These are phyloP conservation scores for Manihot esculenta DNA, from an alignment of 441 rosid species.

Conservation along the genomic window DNA sequence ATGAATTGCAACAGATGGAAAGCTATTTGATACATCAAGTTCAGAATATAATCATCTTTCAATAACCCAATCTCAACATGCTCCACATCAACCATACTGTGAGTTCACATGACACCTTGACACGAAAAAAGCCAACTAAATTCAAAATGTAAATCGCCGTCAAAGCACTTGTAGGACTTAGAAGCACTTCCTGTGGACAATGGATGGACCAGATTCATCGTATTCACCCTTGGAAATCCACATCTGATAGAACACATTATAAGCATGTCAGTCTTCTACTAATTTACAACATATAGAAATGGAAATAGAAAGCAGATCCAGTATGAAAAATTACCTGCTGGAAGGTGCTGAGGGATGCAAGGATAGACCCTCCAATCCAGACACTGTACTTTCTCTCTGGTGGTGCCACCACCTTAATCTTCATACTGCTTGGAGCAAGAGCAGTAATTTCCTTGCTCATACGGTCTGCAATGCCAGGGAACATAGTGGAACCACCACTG, in stretches of 20 bases:
- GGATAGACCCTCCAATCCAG: constrained; percentile 87
- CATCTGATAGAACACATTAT: constrained; percentile 39
- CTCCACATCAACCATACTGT: constrained; percentile 32
- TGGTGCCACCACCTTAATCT: constrained; percentile 81
- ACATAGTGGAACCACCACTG: constrained; percentile 87
- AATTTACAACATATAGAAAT: background rate
- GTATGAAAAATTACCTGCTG: constrained; percentile 55
- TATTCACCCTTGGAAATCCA: constrained; percentile 67
- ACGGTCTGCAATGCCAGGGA: constrained; percentile 80
- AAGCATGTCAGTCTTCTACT: constrained; percentile 8
- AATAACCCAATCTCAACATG: constrained; percentile 20
- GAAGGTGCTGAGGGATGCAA: constrained; percentile 91
- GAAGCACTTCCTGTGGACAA: constrained; percentile 77
- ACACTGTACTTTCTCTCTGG: constrained; percentile 90
- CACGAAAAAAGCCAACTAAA: constrained; percentile 42
- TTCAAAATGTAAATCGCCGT: constrained; percentile 42
- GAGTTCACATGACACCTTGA: constrained; percentile 44
- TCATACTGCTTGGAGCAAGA: constrained; percentile 84
- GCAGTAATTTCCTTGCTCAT: constrained; percentile 87
- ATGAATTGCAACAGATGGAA: constrained; percentile 11
- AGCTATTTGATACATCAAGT: constrained; percentile 27
- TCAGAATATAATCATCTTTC: constrained; percentile 24
- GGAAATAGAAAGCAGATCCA: background rate
- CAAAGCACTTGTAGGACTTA: constrained; percentile 34
- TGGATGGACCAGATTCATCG: constrained; percentile 62